Evolutionary conservation across 75 land plant species (phyloP).

Genomic region (Sequoia sempervirens): DNA sequence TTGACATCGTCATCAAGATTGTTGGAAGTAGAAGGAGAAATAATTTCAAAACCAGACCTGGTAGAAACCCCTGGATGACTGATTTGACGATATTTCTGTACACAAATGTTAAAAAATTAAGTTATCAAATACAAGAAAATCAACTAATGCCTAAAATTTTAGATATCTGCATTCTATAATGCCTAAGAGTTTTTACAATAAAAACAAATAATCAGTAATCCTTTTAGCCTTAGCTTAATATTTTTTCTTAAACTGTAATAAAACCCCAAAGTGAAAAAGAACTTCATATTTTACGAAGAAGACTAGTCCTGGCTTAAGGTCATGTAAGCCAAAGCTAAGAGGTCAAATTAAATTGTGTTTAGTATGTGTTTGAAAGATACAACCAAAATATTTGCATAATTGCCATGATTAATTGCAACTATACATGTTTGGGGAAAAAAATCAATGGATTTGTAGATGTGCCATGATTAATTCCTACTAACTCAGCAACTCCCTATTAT

Average conservation of each 20-base stretch:
- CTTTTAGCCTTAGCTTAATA: not conserved
- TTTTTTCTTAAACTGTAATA: not conserved
- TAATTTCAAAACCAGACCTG: slow-evolving; percentile 57
- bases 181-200: not conserved
- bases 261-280: not conserved
- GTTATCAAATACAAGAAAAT: not conserved
- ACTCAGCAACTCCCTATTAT: not conserved
- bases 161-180: not conserved
- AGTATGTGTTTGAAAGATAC: not conserved
- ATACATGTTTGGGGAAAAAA: not conserved
- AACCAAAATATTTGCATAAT: not conserved
- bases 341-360: not conserved
- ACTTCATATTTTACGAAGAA: not conserved
- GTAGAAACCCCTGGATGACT: slow-evolving; percentile 67
- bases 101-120: not conserved
- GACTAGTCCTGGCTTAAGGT: not conserved
- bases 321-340: not conserved
- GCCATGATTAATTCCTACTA: too few species aligned
- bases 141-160: not conserved
- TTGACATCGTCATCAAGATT: slow-evolving; percentile 59
- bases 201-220: not conserved
- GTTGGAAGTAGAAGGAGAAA: slow-evolving; percentile 54
- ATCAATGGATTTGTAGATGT: not conserved
- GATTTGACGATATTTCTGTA: slow-evolving; percentile 54
- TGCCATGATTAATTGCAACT: too few species aligned